Evolutionary conservation across 208 protist genomes (phyloP).

Genomic region (Borovskyia barvae): DNA sequence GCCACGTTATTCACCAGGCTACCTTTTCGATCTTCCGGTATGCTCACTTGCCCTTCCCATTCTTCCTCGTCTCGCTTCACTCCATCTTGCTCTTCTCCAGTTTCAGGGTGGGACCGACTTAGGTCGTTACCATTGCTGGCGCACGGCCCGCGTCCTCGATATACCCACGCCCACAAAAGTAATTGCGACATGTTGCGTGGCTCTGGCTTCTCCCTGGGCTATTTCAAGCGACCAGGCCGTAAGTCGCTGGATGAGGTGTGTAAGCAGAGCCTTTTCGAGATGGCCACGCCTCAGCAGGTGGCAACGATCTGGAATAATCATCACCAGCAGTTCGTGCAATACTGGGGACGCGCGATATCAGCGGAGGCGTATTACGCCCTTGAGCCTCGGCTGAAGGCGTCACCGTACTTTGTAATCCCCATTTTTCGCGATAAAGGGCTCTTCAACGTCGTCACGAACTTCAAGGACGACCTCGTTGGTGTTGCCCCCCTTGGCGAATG

Average conservation of each 20-base stretch:
- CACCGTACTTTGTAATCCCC: constrained; percentile 91
- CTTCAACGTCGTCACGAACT: constrained; percentile 93
- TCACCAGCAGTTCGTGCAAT: constrained; percentile 88
- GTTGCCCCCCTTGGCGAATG: constrained; percentile 87
- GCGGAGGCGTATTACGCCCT: constrained; percentile 80
- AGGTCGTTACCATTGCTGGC: too few species aligned
- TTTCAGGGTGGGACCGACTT: too few species aligned
- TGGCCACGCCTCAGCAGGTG: constrained; percentile 66
- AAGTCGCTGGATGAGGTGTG: constrained; percentile 88
- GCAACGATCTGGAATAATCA: constrained; percentile 86
- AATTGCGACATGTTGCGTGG: constrained; percentile 39
- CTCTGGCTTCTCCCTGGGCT: constrained; percentile 20
- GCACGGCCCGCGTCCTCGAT: too few species aligned
- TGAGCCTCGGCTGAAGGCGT: constrained; percentile 71
- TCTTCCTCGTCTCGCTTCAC: too few species aligned
- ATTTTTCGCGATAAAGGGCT: constrained; percentile 89
- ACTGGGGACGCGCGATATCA: constrained; percentile 86
- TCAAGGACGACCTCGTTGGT: constrained; percentile 81
- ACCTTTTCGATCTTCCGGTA: too few species aligned
- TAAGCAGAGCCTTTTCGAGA: constrained; percentile 80
- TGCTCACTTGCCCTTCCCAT: too few species aligned
- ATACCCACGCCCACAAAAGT: too few species aligned
- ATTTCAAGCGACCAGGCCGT: constrained; percentile 77
- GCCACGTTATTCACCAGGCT: too few species aligned
- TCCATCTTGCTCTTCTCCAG: not conserved